phyloP scores from a whole-genome alignment of 2,329 filamentous ascomycete genomes.

The Colletotrichum spinosum region DNA sequence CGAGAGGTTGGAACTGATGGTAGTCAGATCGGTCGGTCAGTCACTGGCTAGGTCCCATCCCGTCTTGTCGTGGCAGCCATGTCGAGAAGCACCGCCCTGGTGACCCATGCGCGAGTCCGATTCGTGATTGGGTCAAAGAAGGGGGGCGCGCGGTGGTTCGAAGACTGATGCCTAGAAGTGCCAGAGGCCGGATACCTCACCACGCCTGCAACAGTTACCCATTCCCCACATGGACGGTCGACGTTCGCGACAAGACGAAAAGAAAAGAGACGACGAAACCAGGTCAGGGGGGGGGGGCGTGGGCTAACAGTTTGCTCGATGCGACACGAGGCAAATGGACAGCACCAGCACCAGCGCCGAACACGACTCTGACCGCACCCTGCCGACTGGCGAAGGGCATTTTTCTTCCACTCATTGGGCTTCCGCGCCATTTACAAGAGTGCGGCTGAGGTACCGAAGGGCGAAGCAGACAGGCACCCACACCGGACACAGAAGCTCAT shows the following conservation, averaged over 20 bases:
- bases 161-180: slow-evolving; percentile 21
- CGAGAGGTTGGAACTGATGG: slow-evolving; percentile 34
- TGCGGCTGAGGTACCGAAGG: slow-evolving; percentile 25
- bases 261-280: slow-evolving; percentile 21
- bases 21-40: not conserved
- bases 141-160: slow-evolving; percentile 1
- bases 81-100: slow-evolving; percentile 17
- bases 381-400: slow-evolving; percentile 2
- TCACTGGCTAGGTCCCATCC: too few relatives aligned
- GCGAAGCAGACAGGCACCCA: not conserved
- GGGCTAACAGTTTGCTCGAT: not conserved
- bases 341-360: slow-evolving; percentile 10
- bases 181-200: not conserved
- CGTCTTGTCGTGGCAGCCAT: not conserved
- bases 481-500: slow-evolving; percentile 20
- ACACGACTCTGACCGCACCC: slow-evolving; percentile 25
- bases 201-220: slow-evolving; percentile 13
- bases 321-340: not conserved
- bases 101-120: not conserved
- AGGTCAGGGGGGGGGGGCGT: slow-evolving; percentile 18
- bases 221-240: slow-evolving; percentile 26
- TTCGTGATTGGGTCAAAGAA: slow-evolving; percentile 18
- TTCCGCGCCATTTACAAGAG: slow-evolving; percentile 20
- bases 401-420: slow-evolving; percentile 6
- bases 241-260: slow-evolving; percentile 2